Evolutionary conservation across 78 protist species (phyloP).

Genomic region (Isochrysis galbana): DNA sequence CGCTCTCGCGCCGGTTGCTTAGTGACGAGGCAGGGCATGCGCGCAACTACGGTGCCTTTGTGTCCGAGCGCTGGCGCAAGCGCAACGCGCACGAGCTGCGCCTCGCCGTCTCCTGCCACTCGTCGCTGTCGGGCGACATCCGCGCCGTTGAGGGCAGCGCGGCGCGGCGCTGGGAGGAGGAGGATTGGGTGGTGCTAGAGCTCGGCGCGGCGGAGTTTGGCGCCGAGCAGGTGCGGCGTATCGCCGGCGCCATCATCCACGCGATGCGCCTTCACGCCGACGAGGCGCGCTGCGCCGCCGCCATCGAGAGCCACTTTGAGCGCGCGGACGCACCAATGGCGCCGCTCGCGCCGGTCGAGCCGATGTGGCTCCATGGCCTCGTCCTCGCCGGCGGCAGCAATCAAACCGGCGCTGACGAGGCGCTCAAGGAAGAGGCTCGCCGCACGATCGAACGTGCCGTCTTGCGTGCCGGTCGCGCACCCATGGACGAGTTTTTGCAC

Average conservation of each 20-base stretch:
- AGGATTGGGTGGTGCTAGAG: neutral
- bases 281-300: neutral
- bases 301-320: neutral
- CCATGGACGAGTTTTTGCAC: neutral
- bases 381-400: neutral
- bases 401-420: neutral
- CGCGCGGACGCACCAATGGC: neutral
- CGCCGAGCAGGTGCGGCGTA: neutral
- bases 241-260: neutral
- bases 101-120: neutral
- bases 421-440: neutral
- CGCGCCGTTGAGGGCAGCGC: neutral
- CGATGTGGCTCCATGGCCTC: neutral
- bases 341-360: neutral
- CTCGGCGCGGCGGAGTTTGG: neutral
- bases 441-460: neutral
- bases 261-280: neutral
- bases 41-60: neutral
- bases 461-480: neutral
- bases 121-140: neutral
- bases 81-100: neutral
- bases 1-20: neutral
- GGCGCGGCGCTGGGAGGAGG: neutral
- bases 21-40: neutral
- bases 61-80: neutral